These are phyloP conservation scores for Taiwanofungus camphoratus DNA, from an alignment of 1,284 basidiomycete species.

Conservation along the genomic window DNA sequence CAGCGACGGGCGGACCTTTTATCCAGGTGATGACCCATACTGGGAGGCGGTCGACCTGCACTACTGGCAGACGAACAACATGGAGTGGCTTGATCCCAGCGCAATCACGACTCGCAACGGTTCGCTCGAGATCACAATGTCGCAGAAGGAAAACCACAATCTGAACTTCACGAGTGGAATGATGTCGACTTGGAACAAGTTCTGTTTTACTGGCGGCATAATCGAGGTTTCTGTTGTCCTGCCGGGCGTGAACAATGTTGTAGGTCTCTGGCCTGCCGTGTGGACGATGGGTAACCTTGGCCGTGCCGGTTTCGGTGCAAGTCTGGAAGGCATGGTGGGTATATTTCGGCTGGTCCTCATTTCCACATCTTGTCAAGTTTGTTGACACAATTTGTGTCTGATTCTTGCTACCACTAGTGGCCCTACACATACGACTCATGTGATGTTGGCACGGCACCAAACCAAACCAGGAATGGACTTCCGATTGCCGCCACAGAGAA, in stretches of 20 bases:
- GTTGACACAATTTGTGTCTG: too few relatives aligned
- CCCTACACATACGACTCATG: conserved; percentile 54
- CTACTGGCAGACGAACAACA: conserved; percentile 58
- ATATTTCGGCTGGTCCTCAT: too few relatives aligned
- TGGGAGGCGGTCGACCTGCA: conserved; percentile 71
- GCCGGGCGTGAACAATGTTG: conserved; percentile 62
- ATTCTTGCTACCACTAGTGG: conserved; percentile 27
- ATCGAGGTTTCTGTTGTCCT: conserved; percentile 68
- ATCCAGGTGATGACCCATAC: conserved; percentile 55
- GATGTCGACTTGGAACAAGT: conserved; percentile 83
- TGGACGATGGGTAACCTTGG: conserved; percentile 57
- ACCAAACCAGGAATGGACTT: conserved; percentile 37
- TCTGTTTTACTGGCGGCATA: conserved; percentile 89
- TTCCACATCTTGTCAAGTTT: too few relatives aligned
- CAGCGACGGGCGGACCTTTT: conserved; percentile 74
- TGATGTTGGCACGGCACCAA: conserved; percentile 52
- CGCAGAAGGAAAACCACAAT: conserved; percentile 59
- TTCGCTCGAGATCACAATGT: conserved; percentile 74
- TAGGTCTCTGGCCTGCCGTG: conserved; percentile 50
- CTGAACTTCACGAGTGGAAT: conserved; percentile 73
- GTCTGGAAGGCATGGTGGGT: conserved; percentile 45
- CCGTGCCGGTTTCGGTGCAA: conserved; percentile 55
- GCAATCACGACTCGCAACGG: conserved; percentile 78
- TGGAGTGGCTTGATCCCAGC: conserved; percentile 76
- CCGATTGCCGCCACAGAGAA: conserved; percentile 34